phyloP scores from a whole-genome alignment of 139 green algal species.

The Chlorella sp. region DNA sequence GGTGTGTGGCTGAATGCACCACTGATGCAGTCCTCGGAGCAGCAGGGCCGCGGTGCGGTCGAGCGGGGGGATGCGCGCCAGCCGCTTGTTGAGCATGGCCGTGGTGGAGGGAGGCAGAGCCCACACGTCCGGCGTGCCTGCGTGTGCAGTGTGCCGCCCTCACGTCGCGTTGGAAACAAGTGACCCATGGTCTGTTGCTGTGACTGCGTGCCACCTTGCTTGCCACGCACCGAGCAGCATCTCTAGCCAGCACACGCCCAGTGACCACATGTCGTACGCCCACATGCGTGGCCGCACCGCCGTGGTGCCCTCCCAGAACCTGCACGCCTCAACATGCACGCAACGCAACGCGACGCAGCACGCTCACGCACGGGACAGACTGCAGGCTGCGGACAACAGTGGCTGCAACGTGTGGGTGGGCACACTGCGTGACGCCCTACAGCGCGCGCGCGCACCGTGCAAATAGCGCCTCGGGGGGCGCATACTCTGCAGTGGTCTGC shows the following conservation, averaged over 20 bases:
- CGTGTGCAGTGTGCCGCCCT: background rate
- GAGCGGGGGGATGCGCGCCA: conserved; percentile 26
- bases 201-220: background rate
- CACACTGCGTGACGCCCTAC: no score
- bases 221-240: conserved; percentile 47
- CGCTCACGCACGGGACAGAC: no score
- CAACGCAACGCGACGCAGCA: no score
- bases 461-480: conserved; percentile 62
- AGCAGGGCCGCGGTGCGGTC: conserved; percentile 45
- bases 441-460: conserved; percentile 19
- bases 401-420: no score
- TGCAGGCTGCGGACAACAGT: no score
- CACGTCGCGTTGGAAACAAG: background rate
- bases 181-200: background rate
- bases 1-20: no score
- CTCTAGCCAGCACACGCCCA: conserved; percentile 71
- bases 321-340: no score
- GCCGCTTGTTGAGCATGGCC: conserved; percentile 41
- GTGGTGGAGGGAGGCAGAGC: conserved; percentile 27
- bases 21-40: conserved; percentile 59
- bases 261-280: conserved; percentile 63
- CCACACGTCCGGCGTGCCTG: conserved; percentile 50
- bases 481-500: conserved; percentile 66
- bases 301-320: conserved; percentile 30
- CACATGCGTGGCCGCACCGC: conserved; percentile 22